phyloP scores from a whole-genome alignment of 2,329 filamentous ascomycete species.

The Aspergillus unguis region DNA sequence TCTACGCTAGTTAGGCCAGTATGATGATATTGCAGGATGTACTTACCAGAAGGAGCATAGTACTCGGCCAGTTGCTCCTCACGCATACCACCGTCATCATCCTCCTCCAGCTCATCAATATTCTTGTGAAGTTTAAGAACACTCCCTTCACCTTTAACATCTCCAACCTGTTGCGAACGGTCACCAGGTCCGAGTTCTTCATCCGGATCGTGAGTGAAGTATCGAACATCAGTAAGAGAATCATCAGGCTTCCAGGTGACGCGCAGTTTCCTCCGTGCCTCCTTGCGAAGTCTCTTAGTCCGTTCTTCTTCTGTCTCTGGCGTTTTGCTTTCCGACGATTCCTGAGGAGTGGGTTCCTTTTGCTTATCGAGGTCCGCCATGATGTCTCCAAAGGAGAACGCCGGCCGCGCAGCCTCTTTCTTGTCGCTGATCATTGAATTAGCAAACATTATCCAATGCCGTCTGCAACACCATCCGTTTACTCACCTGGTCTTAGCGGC shows the following conservation, averaged over 20 bases:
- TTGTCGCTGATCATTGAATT: conserved; percentile 31
- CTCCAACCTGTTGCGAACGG: conserved; percentile 57
- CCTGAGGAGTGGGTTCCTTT: conserved; percentile 52
- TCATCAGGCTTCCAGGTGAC: conserved; percentile 60
- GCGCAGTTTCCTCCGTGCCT: conserved; percentile 58
- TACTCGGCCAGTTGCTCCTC: conserved; percentile 42
- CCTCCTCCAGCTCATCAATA: conserved; percentile 57
- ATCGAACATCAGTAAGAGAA: conserved; percentile 54
- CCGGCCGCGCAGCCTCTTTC: conserved; percentile 39
- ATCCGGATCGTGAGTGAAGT: conserved; percentile 62
- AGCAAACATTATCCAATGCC: conserved; percentile 10
- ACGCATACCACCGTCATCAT: conserved; percentile 52
- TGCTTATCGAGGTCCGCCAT: conserved; percentile 54
- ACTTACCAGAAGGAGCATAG: conserved; percentile 32
- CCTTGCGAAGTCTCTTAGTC: conserved; percentile 58
- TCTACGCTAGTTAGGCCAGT: conserved; percentile 24
- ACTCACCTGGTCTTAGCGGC: conserved; percentile 37
- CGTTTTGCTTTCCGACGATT: conserved; percentile 51
- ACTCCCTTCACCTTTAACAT: conserved; percentile 57
- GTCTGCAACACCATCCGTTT: neutral
- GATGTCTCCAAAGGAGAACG: conserved; percentile 49
- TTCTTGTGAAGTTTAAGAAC: conserved; percentile 52
- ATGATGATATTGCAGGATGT: neutral
- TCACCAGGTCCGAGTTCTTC: conserved; percentile 60
- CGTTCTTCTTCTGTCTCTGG: conserved; percentile 61